Base-by-base conservation (phyloP, 805 yeast genomes). In the Yarrowia sp. region DNA sequence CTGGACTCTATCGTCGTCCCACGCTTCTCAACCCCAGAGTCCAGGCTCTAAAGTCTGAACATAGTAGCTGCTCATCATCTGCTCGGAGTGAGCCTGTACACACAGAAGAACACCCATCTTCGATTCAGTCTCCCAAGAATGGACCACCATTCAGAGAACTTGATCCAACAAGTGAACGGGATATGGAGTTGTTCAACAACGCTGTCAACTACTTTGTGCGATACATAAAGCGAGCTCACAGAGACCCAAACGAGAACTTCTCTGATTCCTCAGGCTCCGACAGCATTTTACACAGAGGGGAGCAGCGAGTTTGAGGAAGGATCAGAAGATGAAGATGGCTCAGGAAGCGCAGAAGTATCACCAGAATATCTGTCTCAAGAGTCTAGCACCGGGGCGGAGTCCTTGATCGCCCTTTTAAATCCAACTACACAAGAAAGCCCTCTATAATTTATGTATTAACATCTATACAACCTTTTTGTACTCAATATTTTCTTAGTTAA, bases 371-470 rank as follows among this genome's bases (percentile, higher is more conserved):
- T n/a, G n/a, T n/a, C n/a, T n/a, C n/a, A n/a, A n/a, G n/a, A n/a
- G n/a, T n/a, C n/a, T n/a, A n/a, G n/a, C n/a, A n/a, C n/a, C n/a
- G n/a, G n/a, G n/a, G n/a, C n/a, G n/a, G n/a, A n/a, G n/a, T n/a
- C n/a, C n/a, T 4, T 39, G 44, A 27, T 39, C 2, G 44, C 44
- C 1, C 29, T 39, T 6, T 39, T 39, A 6, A 7, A 39, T 13
- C 44, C 44, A 1, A 4, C 21, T 14, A 4, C 41, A 4, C 10
- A 2, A 4, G 12, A 27, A 4, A 27, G 4, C n/a, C n/a, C 25
- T 42, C 49, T 42, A 42, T 42, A 42, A 42, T 42, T 35, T 18
- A 51, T 49, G 33, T 44, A 44, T 44, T 44, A 4, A 16, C 32
- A 24, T 18, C 35, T 49, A 32, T 32, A 49, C 41, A 32, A 13